Conservation (phyloP, 2,329 filamentous ascomycete species). For the Geoglossum cookeanum region DNA sequence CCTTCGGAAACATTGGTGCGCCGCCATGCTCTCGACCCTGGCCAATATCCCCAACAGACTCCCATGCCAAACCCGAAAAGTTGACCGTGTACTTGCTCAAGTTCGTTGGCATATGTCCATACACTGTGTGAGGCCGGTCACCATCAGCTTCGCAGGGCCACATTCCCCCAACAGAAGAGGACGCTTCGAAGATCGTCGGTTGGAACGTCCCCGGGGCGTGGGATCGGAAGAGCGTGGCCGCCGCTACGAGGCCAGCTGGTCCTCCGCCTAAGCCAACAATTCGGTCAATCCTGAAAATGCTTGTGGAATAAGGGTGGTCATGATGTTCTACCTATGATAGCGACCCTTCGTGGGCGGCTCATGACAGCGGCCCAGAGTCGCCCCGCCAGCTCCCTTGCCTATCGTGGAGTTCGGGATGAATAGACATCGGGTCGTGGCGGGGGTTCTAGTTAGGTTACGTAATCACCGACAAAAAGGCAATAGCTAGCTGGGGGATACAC, state of each 20-base stretch:
- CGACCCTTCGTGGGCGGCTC: not conserved
- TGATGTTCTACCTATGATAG: not conserved
- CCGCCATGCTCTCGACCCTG: conserved; percentile 13
- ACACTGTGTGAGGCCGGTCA: conserved; percentile 23
- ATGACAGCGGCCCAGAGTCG: not conserved
- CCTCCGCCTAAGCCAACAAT: not conserved
- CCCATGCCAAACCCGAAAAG: conserved; percentile 50
- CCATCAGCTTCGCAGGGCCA: conserved; percentile 35
- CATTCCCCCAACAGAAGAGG: conserved; percentile 51
- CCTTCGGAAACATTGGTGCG: conserved; percentile 48
- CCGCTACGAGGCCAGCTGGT: conserved; percentile 1
- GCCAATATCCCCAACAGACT: conserved; percentile 18
- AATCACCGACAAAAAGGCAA: too few relatives aligned
- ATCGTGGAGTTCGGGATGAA: not conserved
- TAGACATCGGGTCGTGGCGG: not conserved
- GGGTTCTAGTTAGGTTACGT: too few relatives aligned
- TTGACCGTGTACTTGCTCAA: conserved; percentile 56
- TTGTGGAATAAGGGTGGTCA: not conserved
- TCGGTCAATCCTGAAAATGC: not conserved
- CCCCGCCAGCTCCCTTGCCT: not conserved
- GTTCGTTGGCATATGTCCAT: conserved; percentile 41
- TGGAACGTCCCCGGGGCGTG: conserved; percentile 28
- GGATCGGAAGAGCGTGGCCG: not conserved
- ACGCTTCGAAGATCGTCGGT: conserved; percentile 52
- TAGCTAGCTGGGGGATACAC: too few relatives aligned